Conservation (phyloP, 495 filamentous ascomycete genomes). For the Letharia lupina region DNA sequence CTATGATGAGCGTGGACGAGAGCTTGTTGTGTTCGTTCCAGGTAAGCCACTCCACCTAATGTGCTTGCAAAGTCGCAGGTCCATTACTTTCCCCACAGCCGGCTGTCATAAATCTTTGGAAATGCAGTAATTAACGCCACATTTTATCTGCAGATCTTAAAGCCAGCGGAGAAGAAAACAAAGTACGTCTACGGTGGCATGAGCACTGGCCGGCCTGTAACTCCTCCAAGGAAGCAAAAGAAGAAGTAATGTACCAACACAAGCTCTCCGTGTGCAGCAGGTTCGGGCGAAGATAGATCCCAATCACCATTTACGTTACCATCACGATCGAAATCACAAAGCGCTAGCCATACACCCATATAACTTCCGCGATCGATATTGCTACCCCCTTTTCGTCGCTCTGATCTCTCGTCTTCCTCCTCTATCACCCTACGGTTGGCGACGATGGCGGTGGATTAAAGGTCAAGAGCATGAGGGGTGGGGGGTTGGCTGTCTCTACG, state of each 20-base stretch:
- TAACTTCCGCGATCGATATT: conserved; percentile 12
- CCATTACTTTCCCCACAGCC: not conserved
- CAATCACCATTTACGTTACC: conserved; percentile 15
- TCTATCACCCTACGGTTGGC: conserved; percentile 13
- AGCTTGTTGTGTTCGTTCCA: conserved; percentile 98
- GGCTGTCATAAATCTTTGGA: not conserved
- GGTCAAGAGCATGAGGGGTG: conserved; percentile 8
- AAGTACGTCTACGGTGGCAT: conserved; percentile 96
- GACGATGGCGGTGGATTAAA: conserved; percentile 14
- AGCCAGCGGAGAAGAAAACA: conserved; percentile 99
- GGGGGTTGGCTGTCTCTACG: conserved; percentile 8
- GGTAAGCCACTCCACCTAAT: conserved; percentile 44
- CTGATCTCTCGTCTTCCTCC: conserved; percentile 11
- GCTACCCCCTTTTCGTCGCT: conserved; percentile 12
- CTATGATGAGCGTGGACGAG: conserved; percentile 99
- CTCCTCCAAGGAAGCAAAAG: conserved; percentile 85
- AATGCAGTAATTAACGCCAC: not conserved
- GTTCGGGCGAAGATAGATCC: conserved; percentile 87
- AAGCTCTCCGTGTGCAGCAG: conserved; percentile 80
- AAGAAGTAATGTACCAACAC: conserved; percentile 73
- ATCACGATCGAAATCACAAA: conserved; percentile 14
- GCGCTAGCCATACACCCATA: conserved; percentile 14
- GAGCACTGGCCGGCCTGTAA: conserved; percentile 76
- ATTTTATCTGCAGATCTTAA: conserved; percentile 67
- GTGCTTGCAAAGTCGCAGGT: not conserved